Evolutionary conservation across 2,329 filamentous ascomycete genomes (phyloP).

Genomic region (Akanthomyces muscarius): DNA sequence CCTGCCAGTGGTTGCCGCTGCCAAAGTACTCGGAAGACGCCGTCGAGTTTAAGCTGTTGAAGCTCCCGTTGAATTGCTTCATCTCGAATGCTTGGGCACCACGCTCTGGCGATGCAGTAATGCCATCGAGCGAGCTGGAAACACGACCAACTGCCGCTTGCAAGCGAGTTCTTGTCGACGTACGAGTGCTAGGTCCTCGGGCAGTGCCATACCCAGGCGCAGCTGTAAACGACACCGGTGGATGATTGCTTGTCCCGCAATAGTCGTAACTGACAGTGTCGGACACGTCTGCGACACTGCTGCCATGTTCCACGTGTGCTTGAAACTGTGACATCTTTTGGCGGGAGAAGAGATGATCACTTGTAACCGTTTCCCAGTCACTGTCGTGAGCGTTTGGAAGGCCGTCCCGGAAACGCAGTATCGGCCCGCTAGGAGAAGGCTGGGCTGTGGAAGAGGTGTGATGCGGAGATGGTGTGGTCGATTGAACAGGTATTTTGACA

Average conservation of each 20-base stretch:
- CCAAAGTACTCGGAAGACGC: constrained; percentile 14
- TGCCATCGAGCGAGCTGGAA: constrained; percentile 16
- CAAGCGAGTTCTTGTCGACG: background rate
- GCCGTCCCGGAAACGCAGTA: background rate
- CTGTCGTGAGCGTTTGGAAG: constrained; percentile 23
- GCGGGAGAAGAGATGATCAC: constrained; percentile 22
- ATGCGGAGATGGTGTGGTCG: background rate
- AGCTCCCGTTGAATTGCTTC: constrained; percentile 26
- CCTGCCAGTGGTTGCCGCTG: constrained; percentile 12
- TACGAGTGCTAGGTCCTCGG: background rate
- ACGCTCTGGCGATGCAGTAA: background rate
- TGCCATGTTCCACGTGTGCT: constrained; percentile 28
- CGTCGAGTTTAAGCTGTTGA: constrained; percentile 31
- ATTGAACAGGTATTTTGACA: constrained; percentile 32
- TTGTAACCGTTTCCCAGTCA: constrained; percentile 37
- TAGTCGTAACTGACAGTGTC: constrained; percentile 25
- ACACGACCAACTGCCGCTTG: constrained; percentile 14
- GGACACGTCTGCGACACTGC: constrained; percentile 44
- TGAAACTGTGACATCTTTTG: background rate
- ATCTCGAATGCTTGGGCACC: constrained; percentile 22
- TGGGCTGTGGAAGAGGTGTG: background rate
- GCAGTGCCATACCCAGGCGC: background rate
- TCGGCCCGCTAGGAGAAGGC: background rate
- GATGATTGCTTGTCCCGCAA: background rate
- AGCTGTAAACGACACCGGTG: background rate